Evolutionary conservation across 2,329 filamentous ascomycete species (phyloP), one percentile per base, ranked within the genome.

Genomic region (Hypoxylon sp.): DNA sequence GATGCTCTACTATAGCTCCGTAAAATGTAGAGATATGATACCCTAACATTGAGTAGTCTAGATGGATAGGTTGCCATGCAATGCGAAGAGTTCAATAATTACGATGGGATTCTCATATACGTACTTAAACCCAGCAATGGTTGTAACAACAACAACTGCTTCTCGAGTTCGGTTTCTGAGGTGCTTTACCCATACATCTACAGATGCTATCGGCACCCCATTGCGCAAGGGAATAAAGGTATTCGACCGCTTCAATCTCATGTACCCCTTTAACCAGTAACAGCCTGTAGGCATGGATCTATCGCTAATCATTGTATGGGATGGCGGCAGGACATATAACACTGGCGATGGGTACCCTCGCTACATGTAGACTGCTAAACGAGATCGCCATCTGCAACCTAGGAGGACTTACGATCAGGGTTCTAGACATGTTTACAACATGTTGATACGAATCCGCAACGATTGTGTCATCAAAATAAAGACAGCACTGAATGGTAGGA

Each of bases 71-170:
- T 57, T 27, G 29, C 47, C 19, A 47, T 37, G 48, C 31, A 48
- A 52, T 61, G 47, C 31, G 29, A 47, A 47, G n/a, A 29, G 13
- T 39, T 55, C 10, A 47, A 62, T 7, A 35, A 59, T 21, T 19
- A 39, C 29, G 47, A 29, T 60, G 7, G 10, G 2, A 52, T 35
- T 13, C 17, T 57, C 31, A 19, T 6, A 48, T 29, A 31, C 11
- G 35, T 35, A n/a, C 4, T 17, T 13, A 3, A 13, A 11, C 32
- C 2, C 11, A 35, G 17, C 15, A 42, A 10, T 35, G 15, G n/a
- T 44, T 39, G 37, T 29, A 31, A 6, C 13, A 15, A 46, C 31
- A 32, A 32, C 6, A 32, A 32, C 31, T 32, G 31, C 31, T 32
- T 11, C 10, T 32, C 31, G 31, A 7, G 31, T 11, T 32, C 31